Conservation (phyloP, 1,139 yeast species). For the Williopsis jadinii region DNA sequence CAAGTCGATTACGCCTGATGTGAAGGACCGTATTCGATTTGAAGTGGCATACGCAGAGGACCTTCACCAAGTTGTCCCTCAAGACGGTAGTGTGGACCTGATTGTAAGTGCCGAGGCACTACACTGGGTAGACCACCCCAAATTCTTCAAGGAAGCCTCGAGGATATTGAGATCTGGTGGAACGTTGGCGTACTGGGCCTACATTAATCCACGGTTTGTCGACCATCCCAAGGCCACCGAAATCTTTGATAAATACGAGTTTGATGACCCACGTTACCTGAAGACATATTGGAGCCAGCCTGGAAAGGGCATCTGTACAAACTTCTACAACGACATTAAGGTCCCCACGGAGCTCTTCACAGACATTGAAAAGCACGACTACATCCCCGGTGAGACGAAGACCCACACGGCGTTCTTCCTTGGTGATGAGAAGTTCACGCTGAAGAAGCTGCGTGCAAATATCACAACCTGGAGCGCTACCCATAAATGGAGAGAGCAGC, state of each 20-base stretch:
- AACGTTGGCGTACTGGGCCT: slow-evolving; percentile 71
- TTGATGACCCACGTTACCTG: slow-evolving; percentile 38
- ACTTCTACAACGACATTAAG: slow-evolving; percentile 36
- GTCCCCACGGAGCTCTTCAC: slow-evolving; percentile 35
- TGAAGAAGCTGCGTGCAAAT: slow-evolving; percentile 41
- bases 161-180: slow-evolving; percentile 51
- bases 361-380: slow-evolving; percentile 35
- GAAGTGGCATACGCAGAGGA: slow-evolving; percentile 24
- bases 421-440: slow-evolving; percentile 35
- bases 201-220: slow-evolving; percentile 56
- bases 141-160: slow-evolving; percentile 44
- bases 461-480: slow-evolving; percentile 66
- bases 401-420: slow-evolving; percentile 24
- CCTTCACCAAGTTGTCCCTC: slow-evolving; percentile 18
- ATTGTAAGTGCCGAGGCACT: slow-evolving; percentile 73
- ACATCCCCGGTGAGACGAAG: slow-evolving; percentile 27
- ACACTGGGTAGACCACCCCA: slow-evolving; percentile 68
- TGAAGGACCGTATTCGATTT: slow-evolving; percentile 16
- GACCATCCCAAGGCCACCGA: slow-evolving; percentile 32
- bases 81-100: slow-evolving; percentile 40
- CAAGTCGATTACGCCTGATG: slow-evolving; percentile 8
- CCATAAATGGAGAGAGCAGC: slow-evolving; percentile 49
- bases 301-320: slow-evolving; percentile 48
- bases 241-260: slow-evolving; percentile 28
- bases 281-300: slow-evolving; percentile 71